phyloP scores from a whole-genome alignment of 768 basidiomycete species.

The Naganishia vishniacii region DNA sequence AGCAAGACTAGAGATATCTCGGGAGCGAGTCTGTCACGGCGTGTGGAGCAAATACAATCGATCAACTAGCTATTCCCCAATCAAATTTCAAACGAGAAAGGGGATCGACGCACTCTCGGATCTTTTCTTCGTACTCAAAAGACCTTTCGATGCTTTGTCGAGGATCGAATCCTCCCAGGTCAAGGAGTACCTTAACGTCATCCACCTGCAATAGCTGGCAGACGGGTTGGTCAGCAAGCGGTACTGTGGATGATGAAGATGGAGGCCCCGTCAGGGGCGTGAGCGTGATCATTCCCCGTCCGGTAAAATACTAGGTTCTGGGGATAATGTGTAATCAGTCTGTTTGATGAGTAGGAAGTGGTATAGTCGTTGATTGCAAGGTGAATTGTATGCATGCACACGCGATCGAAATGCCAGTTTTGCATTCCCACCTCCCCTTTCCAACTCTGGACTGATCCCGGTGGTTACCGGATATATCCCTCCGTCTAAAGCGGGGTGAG shows the following conservation, averaged over 20 bases:
- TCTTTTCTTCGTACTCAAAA: constrained; percentile 44
- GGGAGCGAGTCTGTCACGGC: constrained; percentile 61
- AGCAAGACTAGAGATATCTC: constrained; percentile 82
- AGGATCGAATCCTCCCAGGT: constrained; percentile 68
- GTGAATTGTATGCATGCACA: too few relatives aligned
- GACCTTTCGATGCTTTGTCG: constrained; percentile 30
- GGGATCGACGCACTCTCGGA: constrained; percentile 40
- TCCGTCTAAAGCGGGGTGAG: constrained; percentile 10
- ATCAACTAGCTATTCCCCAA: too few relatives aligned
- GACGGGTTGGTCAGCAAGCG: constrained; percentile 58
- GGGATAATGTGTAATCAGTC: too few relatives aligned
- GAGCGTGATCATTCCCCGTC: constrained; percentile 75
- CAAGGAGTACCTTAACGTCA: constrained; percentile 84
- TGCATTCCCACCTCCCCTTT: not conserved
- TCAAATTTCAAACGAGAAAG: not conserved
- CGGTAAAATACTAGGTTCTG: not conserved
- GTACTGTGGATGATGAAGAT: constrained; percentile 52
- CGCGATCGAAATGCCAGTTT: too few relatives aligned
- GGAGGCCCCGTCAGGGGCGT: constrained; percentile 71
- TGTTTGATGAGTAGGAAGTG: too few relatives aligned
- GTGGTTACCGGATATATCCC: not conserved
- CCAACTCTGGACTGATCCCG: not conserved
- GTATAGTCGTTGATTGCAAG: too few relatives aligned
- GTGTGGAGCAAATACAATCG: not conserved
- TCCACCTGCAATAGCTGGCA: constrained; percentile 85